Evolutionary conservation across 495 filamentous ascomycete genomes (phyloP).

Genomic region (Pseudoneurospora amorphoporcata): DNA sequence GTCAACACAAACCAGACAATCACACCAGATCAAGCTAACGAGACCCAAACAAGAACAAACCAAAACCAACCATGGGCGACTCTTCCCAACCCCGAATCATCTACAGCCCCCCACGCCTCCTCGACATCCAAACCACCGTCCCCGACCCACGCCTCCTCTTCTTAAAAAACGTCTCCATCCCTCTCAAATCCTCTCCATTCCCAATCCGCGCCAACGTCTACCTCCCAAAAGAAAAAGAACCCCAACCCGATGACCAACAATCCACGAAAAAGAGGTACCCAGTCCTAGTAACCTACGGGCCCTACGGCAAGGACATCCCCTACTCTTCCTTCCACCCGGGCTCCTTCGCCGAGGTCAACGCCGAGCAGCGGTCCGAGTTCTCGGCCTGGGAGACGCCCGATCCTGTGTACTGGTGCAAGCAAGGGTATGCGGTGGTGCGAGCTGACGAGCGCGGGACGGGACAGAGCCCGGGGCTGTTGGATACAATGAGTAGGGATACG

Average conservation of each 20-base stretch:
- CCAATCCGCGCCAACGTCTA: conserved; percentile 24
- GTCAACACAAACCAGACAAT: background rate
- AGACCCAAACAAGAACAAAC: background rate
- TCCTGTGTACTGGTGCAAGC: conserved; percentile 50
- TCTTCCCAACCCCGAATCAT: background rate
- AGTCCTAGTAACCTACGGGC: conserved; percentile 47
- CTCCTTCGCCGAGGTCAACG: conserved; percentile 37
- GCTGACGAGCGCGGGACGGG: conserved; percentile 51
- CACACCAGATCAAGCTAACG: background rate
- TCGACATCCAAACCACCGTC: conserved; percentile 1
- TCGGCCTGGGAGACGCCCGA: conserved; percentile 59
- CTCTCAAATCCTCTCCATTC: conserved; percentile 11
- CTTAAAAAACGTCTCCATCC: conserved; percentile 22
- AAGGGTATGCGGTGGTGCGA: conserved; percentile 51
- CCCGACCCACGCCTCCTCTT: conserved; percentile 6
- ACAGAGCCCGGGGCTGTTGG: conserved; percentile 46
- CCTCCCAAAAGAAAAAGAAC: conserved; percentile 21
- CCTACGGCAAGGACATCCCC: conserved; percentile 56
- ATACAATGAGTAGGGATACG: conserved; percentile 50
- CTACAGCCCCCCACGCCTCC: background rate
- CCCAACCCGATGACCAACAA: conserved; percentile 21
- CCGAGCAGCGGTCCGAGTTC: conserved; percentile 36
- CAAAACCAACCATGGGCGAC: background rate
- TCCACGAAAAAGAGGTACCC: conserved; percentile 13
- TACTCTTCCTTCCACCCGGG: conserved; percentile 37